Percentiles rank a stretch among this genome's conserved stretches.
phyloP scores from a whole-genome alignment of 2,329 filamentous ascomycete genomes.

The Aspergillus intermedius region DNA sequence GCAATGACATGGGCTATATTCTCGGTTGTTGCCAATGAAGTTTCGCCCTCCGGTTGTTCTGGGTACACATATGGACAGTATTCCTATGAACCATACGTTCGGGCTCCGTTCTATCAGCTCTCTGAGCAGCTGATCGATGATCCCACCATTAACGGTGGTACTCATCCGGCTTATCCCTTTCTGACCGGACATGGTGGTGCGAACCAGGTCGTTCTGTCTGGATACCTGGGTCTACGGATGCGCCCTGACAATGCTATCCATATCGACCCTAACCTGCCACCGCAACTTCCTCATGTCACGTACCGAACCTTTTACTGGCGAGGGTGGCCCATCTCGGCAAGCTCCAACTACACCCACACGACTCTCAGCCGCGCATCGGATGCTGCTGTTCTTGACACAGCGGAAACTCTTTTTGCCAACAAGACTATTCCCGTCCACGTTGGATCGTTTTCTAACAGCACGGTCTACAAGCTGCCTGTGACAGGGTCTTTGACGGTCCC shows the following conservation, averaged over 20 bases:
- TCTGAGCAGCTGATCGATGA: constrained; percentile 63
- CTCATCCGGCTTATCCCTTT: constrained; percentile 64
- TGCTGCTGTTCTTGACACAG: constrained; percentile 42
- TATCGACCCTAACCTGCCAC: constrained; percentile 59
- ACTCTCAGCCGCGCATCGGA: constrained; percentile 49
- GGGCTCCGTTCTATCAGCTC: constrained; percentile 64
- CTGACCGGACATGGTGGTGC: constrained; percentile 64
- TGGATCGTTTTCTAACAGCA: constrained; percentile 39
- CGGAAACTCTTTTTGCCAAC: constrained; percentile 50
- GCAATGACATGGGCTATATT: constrained; percentile 70
- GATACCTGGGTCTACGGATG: constrained; percentile 59
- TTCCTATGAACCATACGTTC: constrained; percentile 56
- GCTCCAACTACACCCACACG: constrained; percentile 60
- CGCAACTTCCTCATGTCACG: constrained; percentile 55
- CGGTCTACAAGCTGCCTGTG: constrained; percentile 41
- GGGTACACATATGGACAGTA: constrained; percentile 62
- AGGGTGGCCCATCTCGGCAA: constrained; percentile 57
- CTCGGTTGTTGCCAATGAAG: constrained; percentile 58
- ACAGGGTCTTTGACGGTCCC: constrained; percentile 49
- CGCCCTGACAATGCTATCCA: constrained; percentile 53
- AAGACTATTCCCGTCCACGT: constrained; percentile 54
- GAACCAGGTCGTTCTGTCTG: constrained; percentile 61
- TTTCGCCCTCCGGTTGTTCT: constrained; percentile 61
- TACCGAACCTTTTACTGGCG: constrained; percentile 62
- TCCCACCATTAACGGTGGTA: constrained; percentile 54